phyloP scores from a whole-genome alignment of 495 filamentous ascomycete species.

The Staphylotrichum longicolle region DNA sequence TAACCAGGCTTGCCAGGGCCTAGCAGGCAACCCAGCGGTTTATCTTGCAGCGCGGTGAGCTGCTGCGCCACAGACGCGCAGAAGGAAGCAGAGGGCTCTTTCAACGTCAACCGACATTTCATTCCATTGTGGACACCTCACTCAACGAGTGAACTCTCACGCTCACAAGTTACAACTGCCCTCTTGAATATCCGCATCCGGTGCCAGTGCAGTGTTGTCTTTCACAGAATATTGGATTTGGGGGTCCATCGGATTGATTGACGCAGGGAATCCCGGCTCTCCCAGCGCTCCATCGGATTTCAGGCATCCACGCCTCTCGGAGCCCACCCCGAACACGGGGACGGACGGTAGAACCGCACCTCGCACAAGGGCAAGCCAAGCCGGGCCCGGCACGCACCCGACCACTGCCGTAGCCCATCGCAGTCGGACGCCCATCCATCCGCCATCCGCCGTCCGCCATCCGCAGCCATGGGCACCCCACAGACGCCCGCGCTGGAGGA shows the following conservation, averaged over 20 bases:
- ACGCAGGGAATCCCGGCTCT: not conserved
- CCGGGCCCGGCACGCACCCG: too few species aligned
- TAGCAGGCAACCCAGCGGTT: too few species aligned
- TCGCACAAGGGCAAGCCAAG: constrained; percentile 7
- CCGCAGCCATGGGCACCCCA: constrained; percentile 4
- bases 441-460: too few species aligned
- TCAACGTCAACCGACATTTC: not conserved
- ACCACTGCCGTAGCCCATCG: too few species aligned
- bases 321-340: too few species aligned
- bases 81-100: not conserved
- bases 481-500: not conserved
- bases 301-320: too few species aligned
- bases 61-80: constrained; percentile 15
- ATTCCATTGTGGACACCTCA: not conserved
- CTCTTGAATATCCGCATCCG: not conserved
- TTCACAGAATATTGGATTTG: not conserved
- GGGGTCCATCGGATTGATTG: not conserved
- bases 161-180: not conserved
- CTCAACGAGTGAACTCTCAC: not conserved
- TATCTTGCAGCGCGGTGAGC: not conserved
- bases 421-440: too few species aligned
- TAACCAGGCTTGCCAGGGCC: not conserved
- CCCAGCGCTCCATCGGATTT: not conserved
- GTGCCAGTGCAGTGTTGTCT: not conserved
- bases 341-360: not conserved